A percentile compares a stretch with the other conserved stretches of the same genome.
phyloP scores from a whole-genome alignment of 2,329 filamentous ascomycete species.

The Epichloe sibirici region DNA sequence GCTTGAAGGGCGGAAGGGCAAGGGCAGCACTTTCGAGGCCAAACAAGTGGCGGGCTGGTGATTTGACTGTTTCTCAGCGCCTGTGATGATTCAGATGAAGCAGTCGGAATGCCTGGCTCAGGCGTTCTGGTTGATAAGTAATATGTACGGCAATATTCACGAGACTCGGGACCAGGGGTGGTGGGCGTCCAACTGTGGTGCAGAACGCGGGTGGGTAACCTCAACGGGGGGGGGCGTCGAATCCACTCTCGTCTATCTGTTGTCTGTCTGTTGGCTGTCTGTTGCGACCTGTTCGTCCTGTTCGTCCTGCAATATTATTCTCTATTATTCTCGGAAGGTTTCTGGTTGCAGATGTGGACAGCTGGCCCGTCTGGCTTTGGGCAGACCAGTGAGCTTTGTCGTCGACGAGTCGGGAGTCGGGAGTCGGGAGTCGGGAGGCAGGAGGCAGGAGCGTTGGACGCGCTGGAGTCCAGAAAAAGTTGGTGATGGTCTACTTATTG shows the following conservation, averaged over 20 bases:
- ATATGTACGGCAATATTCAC: neutral
- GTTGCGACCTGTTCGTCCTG: neutral
- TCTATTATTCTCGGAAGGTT: neutral
- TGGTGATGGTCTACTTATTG: neutral
- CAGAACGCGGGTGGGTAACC: conserved; percentile 2
- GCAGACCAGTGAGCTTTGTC: neutral
- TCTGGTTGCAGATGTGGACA: neutral
- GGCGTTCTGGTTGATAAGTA: neutral
- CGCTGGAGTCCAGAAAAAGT: neutral
- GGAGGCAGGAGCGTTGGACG: neutral
- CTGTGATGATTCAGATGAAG: neutral
- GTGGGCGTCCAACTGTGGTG: conserved; percentile 1
- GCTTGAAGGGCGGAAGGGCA: neutral
- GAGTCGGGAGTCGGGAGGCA: neutral
- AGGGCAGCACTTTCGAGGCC: neutral
- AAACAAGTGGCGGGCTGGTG: neutral
- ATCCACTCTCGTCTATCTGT: neutral
- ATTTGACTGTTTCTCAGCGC: neutral
- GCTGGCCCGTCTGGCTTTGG: neutral
- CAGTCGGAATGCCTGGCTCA: neutral
- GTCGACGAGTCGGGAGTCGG: neutral
- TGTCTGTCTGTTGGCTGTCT: neutral
- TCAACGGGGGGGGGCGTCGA: neutral
- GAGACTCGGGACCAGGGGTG: neutral
- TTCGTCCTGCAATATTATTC: neutral